A percentile compares a stretch with the other conserved stretches of the same genome.
Evolutionary conservation across 495 filamentous ascomycete species (phyloP).

Genomic region (Xanthoparmelia taractica): DNA sequence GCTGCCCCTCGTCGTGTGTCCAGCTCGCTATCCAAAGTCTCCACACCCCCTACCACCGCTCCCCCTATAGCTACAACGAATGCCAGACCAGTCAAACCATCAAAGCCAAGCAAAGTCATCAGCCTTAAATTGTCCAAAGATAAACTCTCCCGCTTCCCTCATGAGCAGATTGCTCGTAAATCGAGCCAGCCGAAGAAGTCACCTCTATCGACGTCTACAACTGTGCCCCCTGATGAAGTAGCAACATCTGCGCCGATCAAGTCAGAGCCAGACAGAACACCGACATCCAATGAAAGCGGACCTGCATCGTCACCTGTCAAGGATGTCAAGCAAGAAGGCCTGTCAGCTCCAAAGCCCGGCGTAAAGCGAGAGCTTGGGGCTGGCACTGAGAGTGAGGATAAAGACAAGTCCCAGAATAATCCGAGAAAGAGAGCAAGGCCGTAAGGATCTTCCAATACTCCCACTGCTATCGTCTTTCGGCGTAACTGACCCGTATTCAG

Average conservation of each 20-base stretch:
- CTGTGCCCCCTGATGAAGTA: conserved; percentile 34
- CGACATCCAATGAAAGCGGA: conserved; percentile 45
- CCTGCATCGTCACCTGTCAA: conserved; percentile 36
- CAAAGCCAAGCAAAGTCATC: conserved; percentile 45
- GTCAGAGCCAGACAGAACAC: conserved; percentile 43
- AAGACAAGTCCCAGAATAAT: conserved; percentile 75
- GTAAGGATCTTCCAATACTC: conserved; percentile 52
- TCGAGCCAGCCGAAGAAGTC: conserved; percentile 31
- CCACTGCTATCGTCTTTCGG: conserved; percentile 4
- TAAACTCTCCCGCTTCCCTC: conserved; percentile 41
- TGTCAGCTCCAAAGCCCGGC: conserved; percentile 48
- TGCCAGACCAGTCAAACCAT: conserved; percentile 27
- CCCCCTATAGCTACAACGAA: conserved; percentile 29
- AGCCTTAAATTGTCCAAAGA: conserved; percentile 47
- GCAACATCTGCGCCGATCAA: conserved; percentile 43
- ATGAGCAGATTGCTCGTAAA: conserved; percentile 19
- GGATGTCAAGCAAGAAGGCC: conserved; percentile 55
- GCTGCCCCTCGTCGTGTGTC: conserved; percentile 19
- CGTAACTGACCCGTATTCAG: conserved; percentile 28
- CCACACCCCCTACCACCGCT: conserved; percentile 25
- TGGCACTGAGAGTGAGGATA: conserved; percentile 49
- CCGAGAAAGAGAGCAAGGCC: conserved; percentile 91
- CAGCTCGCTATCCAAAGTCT: conserved; percentile 25
- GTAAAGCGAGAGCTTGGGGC: conserved; percentile 53
- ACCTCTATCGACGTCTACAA: conserved; percentile 35